Conservation (phyloP, 2,329 filamentous ascomycete species). For the Chaetomium sp. region DNA sequence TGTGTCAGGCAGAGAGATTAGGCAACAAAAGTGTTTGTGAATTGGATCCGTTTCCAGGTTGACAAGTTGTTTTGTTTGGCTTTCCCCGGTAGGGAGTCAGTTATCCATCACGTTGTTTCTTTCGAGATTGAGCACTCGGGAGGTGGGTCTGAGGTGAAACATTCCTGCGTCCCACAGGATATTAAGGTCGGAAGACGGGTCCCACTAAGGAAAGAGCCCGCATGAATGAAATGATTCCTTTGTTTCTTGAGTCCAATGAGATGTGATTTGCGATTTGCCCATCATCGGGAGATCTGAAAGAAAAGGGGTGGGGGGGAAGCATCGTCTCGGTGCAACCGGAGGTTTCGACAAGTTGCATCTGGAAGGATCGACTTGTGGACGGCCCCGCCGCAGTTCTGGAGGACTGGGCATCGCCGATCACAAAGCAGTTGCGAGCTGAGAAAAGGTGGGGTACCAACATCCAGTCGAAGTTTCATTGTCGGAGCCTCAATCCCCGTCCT, state of each 20-base stretch:
- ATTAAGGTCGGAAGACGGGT: conserved; percentile 11
- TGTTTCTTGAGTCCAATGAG: background rate
- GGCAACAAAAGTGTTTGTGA: background rate
- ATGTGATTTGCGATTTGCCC: no score
- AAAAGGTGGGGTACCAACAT: background rate
- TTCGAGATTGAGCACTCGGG: background rate
- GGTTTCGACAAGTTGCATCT: background rate
- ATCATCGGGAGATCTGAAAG: background rate
- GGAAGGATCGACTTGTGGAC: background rate
- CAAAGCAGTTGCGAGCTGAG: background rate
- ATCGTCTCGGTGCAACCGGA: background rate
- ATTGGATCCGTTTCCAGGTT: background rate
- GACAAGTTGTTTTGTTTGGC: background rate
- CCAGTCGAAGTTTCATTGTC: background rate
- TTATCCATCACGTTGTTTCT: background rate
- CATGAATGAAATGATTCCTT: conserved; percentile 13
- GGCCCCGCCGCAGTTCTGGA: background rate
- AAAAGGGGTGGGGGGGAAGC: background rate
- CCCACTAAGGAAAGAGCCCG: conserved; percentile 5
- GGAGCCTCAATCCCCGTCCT: conserved; percentile 1
- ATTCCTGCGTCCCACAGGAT: background rate
- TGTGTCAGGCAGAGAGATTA: background rate
- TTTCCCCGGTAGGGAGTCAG: no score
- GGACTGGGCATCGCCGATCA: background rate
- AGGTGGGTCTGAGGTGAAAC: conserved; percentile 19